phyloP scores from a whole-genome alignment of 352 stramenopile species.

The Phytophthora chlamydospora region DNA sequence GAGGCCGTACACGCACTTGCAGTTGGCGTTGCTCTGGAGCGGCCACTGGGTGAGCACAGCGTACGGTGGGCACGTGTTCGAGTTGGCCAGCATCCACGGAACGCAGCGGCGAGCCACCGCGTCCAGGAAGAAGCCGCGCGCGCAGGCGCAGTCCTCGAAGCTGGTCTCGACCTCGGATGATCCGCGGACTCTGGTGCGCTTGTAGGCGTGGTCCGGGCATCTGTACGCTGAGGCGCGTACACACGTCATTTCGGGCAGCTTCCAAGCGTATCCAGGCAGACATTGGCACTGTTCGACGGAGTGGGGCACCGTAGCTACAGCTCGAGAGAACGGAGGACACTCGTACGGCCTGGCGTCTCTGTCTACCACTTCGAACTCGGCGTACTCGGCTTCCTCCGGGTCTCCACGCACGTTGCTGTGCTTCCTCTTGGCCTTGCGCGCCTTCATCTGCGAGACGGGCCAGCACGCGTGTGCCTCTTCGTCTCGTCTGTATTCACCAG shows the following conservation, averaged over 20 bases:
- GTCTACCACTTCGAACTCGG: slow-evolving; percentile 31
- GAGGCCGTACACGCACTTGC: slow-evolving; percentile 73
- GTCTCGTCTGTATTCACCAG: slow-evolving; percentile 54
- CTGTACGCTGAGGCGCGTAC: slow-evolving; percentile 60
- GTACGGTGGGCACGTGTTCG: slow-evolving; percentile 65
- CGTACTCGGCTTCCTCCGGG: slow-evolving; percentile 28
- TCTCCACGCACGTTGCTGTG: slow-evolving; percentile 10
- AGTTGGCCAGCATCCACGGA: slow-evolving; percentile 71
- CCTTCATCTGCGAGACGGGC: slow-evolving; percentile 27
- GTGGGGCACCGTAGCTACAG: slow-evolving; percentile 58
- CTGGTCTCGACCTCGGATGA: slow-evolving; percentile 43
- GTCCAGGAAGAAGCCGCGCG: slow-evolving; percentile 74
- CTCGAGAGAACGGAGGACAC: slow-evolving; percentile 66
- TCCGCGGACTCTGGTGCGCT: slow-evolving; percentile 11
- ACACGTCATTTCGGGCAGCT: slow-evolving; percentile 72
- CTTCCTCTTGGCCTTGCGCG: slow-evolving; percentile 27
- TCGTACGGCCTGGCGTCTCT: slow-evolving; percentile 35
- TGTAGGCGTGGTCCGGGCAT: slow-evolving; percentile 69
- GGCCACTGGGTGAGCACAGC: slow-evolving; percentile 76
- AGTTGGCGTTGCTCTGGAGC: slow-evolving; percentile 76
- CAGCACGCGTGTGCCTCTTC: slow-evolving; percentile 65
- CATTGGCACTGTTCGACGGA: slow-evolving; percentile 82
- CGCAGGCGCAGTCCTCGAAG: slow-evolving; percentile 77
- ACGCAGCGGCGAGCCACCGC: slow-evolving; percentile 54
- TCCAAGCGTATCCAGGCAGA: slow-evolving; percentile 76